Base-by-base conservation (phyloP, 2,329 filamentous ascomycete genomes). In the Trichophyton benhamiae region DNA sequence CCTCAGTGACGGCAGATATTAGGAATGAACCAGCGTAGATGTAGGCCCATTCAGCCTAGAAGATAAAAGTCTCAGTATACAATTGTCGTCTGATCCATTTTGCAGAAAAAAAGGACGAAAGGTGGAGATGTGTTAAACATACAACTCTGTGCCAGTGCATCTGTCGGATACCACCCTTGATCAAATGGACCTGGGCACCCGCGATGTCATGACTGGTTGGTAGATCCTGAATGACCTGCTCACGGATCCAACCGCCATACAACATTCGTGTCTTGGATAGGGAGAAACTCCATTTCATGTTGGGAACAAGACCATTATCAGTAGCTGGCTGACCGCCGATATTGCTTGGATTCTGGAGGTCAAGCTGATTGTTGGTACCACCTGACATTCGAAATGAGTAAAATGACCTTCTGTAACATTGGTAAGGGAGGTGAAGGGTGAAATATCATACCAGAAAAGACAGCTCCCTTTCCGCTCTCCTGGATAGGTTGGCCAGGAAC, bases 281-380 rank as follows among this genome's bases (percentile, higher is more conserved):
- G 0, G 83, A 86, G 72, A 88, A 87, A 60, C 82, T 82, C 85
- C 85, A 83, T 69, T 87, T 87, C 66, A 87, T 75, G 68, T 87
- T 88, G 0, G 82, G 82, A 0, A 88, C 84, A 9, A 80, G 74
- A 15, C 85, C 86, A 57, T 77, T 78, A 68, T 88, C 85, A 8
- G 13, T 55, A 1, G 85, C 87, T 15, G 77, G 75, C 66, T 86
- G 80, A 55, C 77, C 77, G 13, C 82, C 83, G 0, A 88, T 78
- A 67, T 84, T 84, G 64, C 83, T 81, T 0, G 84, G 85, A 66
- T 87, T 87, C 64, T 83, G 78, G 1, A 82, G 71, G 66, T 87
- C 85, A 25, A 87, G 71, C 58, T 78, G 73, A 57, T 79, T 75
- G 68, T 88, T 85, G 22, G 85, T 87, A 30, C 83, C 85, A 15